Conservation (phyloP, 2,329 filamentous ascomycete genomes). For the Aulographum hederae region DNA sequence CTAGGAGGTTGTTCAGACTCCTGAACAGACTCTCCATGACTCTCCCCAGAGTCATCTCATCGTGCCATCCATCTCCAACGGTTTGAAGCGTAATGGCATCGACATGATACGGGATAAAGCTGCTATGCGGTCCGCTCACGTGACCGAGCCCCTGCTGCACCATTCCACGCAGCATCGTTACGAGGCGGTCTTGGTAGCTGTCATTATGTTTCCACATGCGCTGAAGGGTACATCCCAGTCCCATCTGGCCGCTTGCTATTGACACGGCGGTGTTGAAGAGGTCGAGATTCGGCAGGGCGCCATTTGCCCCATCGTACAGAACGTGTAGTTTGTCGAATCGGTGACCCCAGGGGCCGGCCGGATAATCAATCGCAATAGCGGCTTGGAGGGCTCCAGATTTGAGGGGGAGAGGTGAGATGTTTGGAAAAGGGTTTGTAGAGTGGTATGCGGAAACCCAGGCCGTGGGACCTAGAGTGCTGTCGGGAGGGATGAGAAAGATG, state of each 20-base stretch:
- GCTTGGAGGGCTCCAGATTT: conserved; percentile 91
- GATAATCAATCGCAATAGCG: conserved; percentile 84
- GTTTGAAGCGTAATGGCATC: conserved; percentile 89
- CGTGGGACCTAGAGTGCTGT: conserved; percentile 78
- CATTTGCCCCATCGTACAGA: conserved; percentile 89
- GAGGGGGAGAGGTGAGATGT: conserved; percentile 59
- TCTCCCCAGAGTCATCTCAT: conserved; percentile 88
- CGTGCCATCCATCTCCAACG: conserved; percentile 82
- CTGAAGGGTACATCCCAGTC: conserved; percentile 66
- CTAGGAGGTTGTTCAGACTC: conserved; percentile 87
- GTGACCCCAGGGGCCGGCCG: conserved; percentile 47
- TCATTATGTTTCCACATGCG: conserved; percentile 65
- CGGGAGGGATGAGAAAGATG: conserved; percentile 73
- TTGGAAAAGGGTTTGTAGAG: conserved; percentile 57
- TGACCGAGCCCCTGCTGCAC: conserved; percentile 77
- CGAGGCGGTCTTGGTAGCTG: conserved; percentile 62
- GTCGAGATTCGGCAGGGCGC: conserved; percentile 87
- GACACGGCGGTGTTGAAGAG: conserved; percentile 85
- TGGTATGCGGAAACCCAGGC: conserved; percentile 98
- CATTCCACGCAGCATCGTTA: conserved; percentile 86
- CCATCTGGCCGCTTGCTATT: conserved; percentile 84
- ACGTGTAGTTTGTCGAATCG: conserved; percentile 80
- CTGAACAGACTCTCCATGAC: conserved; percentile 81
- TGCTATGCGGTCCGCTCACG: conserved; percentile 78
- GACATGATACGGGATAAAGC: conserved; percentile 94